Base-by-base conservation (phyloP, 495 filamentous ascomycete species). In the Trichoderma gamsii region DNA sequence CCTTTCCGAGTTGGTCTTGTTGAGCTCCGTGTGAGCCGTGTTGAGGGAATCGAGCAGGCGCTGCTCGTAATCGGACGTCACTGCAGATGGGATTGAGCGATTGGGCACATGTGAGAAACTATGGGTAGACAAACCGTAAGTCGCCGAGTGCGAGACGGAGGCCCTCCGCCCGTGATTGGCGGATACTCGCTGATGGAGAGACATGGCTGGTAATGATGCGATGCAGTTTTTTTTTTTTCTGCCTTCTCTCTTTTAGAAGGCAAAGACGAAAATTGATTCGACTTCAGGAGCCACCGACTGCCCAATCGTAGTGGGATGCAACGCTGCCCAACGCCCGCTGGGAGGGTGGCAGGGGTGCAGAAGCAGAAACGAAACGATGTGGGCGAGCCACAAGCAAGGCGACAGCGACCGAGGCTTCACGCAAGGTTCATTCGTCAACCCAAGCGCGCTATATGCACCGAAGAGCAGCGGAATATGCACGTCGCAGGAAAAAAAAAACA, bases 1-100 rank as follows among this genome's bases (percentile, higher is more conserved):
- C 65, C 72, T 69, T 41, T 61, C 63, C 66, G 72, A 70, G 67
- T 74, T 72, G 69, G 52, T 63, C 38, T 65, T 64, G 61, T 49
- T 64, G 41, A 69, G 41, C 61, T 69, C 63, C 25, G 63, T 69
- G 43, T 52, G 63, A 32, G 63, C 67, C 23, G 41, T 67, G 69
- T 64, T 64, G 41, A 44, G 49, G 64, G 65, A 41, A 52, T 66
- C 65, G 43, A 41, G 65, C 18, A 66, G 65, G 21, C 27, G 41
- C 41, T 52, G 65, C 12, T 66, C 65, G n/a, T 18, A n/a, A 32
- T 66, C 65, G 27, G 27, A 29, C 4, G n/a, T 46, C 2, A 29
- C 43, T 32, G 41, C 9, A 13, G 52, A 38, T 4, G 56, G 12
- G 25, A 61, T 23, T 61, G 23, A 61, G 56, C 16, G 12, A 13